phyloP scores from a whole-genome alignment of 495 filamentous ascomycete genomes.

The Recurvomyces mirabilis region DNA sequence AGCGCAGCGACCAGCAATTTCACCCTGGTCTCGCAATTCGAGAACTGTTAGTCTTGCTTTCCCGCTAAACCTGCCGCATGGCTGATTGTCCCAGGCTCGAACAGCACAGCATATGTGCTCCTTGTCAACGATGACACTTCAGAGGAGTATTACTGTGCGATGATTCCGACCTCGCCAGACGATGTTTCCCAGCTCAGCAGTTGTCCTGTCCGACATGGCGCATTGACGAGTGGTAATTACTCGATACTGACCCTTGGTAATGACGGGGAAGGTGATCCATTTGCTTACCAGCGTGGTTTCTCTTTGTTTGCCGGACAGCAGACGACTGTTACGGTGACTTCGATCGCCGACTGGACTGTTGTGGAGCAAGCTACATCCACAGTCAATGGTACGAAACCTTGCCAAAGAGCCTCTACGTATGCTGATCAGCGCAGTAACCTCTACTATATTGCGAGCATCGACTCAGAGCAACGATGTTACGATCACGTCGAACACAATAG shows the following conservation, averaged over 20 bases:
- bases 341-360: conserved; percentile 4
- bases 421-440: neutral
- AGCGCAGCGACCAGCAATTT: conserved; percentile 7
- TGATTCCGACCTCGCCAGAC: conserved; percentile 4
- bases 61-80: neutral
- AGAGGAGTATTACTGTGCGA: conserved; percentile 12
- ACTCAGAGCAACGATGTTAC: neutral
- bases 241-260: conserved; percentile 11
- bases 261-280: conserved; percentile 9
- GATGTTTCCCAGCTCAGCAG: conserved; percentile 5
- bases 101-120: conserved; percentile 5
- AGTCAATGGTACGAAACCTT: neutral
- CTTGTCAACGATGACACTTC: conserved; percentile 6
- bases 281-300: conserved; percentile 13
- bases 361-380: conserved; percentile 5
- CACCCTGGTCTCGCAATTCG: conserved; percentile 15
- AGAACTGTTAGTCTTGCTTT: conserved; percentile 3
- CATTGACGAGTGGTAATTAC: conserved; percentile 12
- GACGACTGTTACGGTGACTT: conserved; percentile 9
- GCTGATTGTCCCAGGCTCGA: conserved; percentile 2
- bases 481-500: neutral
- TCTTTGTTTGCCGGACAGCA: conserved; percentile 4
- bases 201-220: conserved; percentile 10
- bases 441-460: neutral
- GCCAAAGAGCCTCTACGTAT: neutral